Evolutionary conservation across 2,329 filamentous ascomycete species (phyloP), one percentile per base, ranked within the genome.

Genomic region (Pleomassaria siparia): DNA sequence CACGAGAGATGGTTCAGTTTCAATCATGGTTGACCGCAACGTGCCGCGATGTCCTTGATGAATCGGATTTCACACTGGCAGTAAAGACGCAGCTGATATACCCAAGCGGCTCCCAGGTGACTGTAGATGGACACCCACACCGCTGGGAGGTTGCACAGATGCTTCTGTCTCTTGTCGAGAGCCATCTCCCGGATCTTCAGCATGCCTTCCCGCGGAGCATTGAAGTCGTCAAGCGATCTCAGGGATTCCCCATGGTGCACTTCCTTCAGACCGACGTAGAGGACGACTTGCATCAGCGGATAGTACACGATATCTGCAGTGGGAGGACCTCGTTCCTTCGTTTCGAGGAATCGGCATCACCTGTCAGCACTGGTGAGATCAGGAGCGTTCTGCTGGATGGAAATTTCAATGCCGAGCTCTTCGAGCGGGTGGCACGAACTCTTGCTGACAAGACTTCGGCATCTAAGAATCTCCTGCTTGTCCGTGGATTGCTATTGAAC

Each of bases 21-120:
- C 80, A 86, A 22, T 49, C 63, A 0, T 81, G 78, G 71, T 60
- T 87, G 6, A 69, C 78, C 2, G 47, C 49, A 0, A 58, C 69
- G 1, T 79, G 75, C 2, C 76, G 84, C 0, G 85, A 89, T 56
- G 72, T 88, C 0, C 66, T 88, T 0, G 85, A 88, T 51, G 85
- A 88, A 56, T 84, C 64, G 26, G 74, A 77, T 40, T 66, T 74
- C 24, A 72, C 70, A 13, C 62, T 76, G 28, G 67, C 68, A 1
- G 67, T 71, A 1, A 58, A 61, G 2, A 74, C 73, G n/a, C 71
- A 75, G 55, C 60, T 77, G 0, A 71, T 75, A 15, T 77, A 76
- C 41, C 72, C 74, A 1, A 73, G 72, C 12, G 74, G 74, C 10
- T 54, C 55, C 0, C 74, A 75, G 45, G 60, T 54, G 5, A 50